These are phyloP conservation scores for Trichoderma sp. DNA, from an alignment of 2,329 filamentous ascomycete species.

Conservation along the genomic window DNA sequence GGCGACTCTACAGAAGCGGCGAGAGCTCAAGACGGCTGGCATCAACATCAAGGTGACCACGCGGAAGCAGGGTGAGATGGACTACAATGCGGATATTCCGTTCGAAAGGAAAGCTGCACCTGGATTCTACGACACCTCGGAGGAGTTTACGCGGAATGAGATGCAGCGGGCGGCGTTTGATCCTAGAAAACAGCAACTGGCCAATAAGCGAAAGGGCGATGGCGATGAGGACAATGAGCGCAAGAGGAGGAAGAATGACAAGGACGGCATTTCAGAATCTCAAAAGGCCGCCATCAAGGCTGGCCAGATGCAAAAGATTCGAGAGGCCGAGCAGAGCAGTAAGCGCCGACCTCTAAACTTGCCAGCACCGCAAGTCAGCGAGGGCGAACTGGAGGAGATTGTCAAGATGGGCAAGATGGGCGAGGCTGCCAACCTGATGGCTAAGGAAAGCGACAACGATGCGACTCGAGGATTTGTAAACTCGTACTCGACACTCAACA, in stretches of 20 bases:
- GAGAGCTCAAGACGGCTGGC: slow-evolving; percentile 94
- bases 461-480: slow-evolving; percentile 82
- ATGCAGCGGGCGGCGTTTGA: slow-evolving; percentile 81
- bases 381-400: slow-evolving; percentile 92
- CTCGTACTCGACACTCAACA: slow-evolving; percentile 80
- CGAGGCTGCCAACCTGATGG: slow-evolving; percentile 75
- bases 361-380: slow-evolving; percentile 86
- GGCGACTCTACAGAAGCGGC: slow-evolving; percentile 87
- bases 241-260: slow-evolving; percentile 87
- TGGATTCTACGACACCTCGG: slow-evolving; percentile 90
- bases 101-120: slow-evolving; percentile 88
- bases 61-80: slow-evolving; percentile 94
- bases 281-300: slow-evolving; percentile 88
- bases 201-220: slow-evolving; percentile 82
- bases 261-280: slow-evolving; percentile 72
- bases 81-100: slow-evolving; percentile 98
- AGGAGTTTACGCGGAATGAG: slow-evolving; percentile 81
- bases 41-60: slow-evolving; percentile 97
- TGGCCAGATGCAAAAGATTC: slow-evolving; percentile 88
- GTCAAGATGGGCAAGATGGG: slow-evolving; percentile 98
- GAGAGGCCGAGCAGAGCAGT: slow-evolving; percentile 95
- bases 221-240: slow-evolving; percentile 79
- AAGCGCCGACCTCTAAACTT: slow-evolving; percentile 82
- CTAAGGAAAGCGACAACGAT: slow-evolving; percentile 76
- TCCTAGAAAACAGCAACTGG: slow-evolving; percentile 85